Percentiles rank a stretch among this genome's conserved stretches.
These are phyloP conservation scores for Neopestalotiopsis clavispora DNA, from an alignment of 2,329 filamentous ascomycete genomes.

Conservation along the genomic window DNA sequence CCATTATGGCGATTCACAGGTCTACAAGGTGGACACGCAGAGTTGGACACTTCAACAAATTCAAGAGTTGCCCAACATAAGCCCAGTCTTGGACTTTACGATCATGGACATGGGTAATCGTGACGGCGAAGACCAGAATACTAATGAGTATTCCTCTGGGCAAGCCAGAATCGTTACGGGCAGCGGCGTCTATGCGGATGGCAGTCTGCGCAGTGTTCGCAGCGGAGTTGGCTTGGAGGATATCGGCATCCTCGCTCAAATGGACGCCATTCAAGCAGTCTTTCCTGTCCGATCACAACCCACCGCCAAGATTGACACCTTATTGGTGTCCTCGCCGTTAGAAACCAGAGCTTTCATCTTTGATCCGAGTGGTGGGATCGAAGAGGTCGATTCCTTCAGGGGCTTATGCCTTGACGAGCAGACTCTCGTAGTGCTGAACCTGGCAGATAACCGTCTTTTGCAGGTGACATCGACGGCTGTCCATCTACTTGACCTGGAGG, in stretches of 20 bases:
- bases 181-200: constrained; percentile 88
- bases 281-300: constrained; percentile 67
- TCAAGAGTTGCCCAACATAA: constrained; percentile 83
- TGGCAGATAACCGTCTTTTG: constrained; percentile 67
- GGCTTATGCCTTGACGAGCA: constrained; percentile 72
- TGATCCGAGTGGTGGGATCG: constrained; percentile 74
- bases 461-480: constrained; percentile 75
- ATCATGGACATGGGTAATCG: constrained; percentile 95
- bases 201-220: constrained; percentile 85
- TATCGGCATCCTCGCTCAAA: constrained; percentile 79
- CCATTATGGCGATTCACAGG: constrained; percentile 89
- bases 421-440: constrained; percentile 73
- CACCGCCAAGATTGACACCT: constrained; percentile 63
- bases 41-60: constrained; percentile 53
- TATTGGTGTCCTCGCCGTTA: constrained; percentile 80
- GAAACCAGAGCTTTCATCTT: constrained; percentile 87
- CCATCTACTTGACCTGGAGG: constrained; percentile 65
- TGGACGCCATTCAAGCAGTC: constrained; percentile 74
- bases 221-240: constrained; percentile 95
- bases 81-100: constrained; percentile 89
- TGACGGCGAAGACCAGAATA: constrained; percentile 73
- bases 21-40: constrained; percentile 60
- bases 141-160: constrained; percentile 91
- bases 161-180: constrained; percentile 93
- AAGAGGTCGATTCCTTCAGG: constrained; percentile 80